Percentiles rank a stretch among this genome's conserved stretches.
Conservation (phyloP, 2,329 filamentous ascomycete genomes). For the Chrysoporthe cubensis region DNA sequence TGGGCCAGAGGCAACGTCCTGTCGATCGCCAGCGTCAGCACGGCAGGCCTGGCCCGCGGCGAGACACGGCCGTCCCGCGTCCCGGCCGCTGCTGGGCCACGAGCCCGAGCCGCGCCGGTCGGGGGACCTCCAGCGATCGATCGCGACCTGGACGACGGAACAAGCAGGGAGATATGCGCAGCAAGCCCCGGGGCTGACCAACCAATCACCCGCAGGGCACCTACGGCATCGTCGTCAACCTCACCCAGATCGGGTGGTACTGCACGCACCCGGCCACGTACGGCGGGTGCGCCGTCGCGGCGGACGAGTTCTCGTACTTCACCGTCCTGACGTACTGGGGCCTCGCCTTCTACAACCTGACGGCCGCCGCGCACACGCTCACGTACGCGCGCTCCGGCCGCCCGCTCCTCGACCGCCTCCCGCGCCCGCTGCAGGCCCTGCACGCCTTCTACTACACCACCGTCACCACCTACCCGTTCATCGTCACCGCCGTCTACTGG, state of each 20-base stretch:
- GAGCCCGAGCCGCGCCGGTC: not conserved
- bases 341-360: conserved; percentile 75
- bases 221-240: conserved; percentile 71
- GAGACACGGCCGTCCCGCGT: not conserved
- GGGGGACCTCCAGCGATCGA: no score
- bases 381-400: conserved; percentile 62
- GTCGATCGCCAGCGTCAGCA: not conserved
- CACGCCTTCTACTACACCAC: conserved; percentile 69
- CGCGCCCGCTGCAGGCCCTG: conserved; percentile 64
- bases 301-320: conserved; percentile 76
- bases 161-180: not conserved
- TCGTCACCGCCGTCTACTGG: conserved; percentile 77
- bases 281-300: conserved; percentile 50
- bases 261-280: conserved; percentile 51
- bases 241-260: conserved; percentile 71
- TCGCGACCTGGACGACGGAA: no score
- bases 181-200: not conserved
- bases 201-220: conserved; percentile 46
- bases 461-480: conserved; percentile 65
- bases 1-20: not conserved
- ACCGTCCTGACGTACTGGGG: conserved; percentile 81
- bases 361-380: conserved; percentile 70
- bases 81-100: not conserved
- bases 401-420: conserved; percentile 62
- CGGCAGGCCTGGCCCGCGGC: not conserved